phyloP scores from a whole-genome alignment of 192 early-diverging fungal species.

The Coemansia sp. region DNA sequence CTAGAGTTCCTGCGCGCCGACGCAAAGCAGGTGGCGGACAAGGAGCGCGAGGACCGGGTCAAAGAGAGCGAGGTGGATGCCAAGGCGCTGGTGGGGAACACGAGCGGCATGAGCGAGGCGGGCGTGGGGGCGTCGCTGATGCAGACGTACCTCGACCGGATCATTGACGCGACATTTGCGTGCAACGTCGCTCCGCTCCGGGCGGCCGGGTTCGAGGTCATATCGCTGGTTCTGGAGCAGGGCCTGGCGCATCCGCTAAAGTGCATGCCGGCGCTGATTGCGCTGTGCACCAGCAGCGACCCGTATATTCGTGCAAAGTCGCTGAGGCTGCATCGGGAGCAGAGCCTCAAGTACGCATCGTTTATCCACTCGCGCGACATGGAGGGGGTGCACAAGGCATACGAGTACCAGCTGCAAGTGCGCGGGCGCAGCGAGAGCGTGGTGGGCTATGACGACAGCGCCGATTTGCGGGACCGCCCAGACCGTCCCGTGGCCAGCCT shows the following conservation, averaged over 20 bases:
- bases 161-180: conserved; percentile 68
- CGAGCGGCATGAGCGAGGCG: conserved; percentile 73
- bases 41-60: conserved; percentile 38
- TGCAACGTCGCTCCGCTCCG: conserved; percentile 54
- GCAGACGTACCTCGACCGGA: conserved; percentile 74
- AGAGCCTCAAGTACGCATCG: conserved; percentile 79
- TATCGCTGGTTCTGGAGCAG: conserved; percentile 78
- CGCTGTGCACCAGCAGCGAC: conserved; percentile 71
- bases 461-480: conserved; percentile 15
- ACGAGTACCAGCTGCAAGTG: conserved; percentile 61
- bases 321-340: conserved; percentile 62
- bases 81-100: conserved; percentile 72
- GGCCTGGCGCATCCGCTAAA: conserved; percentile 85
- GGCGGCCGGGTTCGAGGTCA: conserved; percentile 68
- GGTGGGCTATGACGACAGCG: conserved; percentile 32
- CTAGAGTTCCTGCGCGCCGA: conserved; percentile 64
- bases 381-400: conserved; percentile 70
- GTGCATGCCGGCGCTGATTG: conserved; percentile 85
- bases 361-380: conserved; percentile 80
- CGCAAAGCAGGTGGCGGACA: conserved; percentile 49
- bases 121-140: conserved; percentile 86
- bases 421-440: conserved; percentile 21
- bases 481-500: conserved; percentile 54
- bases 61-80: conserved; percentile 57
- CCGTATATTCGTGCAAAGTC: conserved; percentile 61